Base-by-base conservation (phyloP, 345 rosid genomes). In the Eucalyptus pumila region DNA sequence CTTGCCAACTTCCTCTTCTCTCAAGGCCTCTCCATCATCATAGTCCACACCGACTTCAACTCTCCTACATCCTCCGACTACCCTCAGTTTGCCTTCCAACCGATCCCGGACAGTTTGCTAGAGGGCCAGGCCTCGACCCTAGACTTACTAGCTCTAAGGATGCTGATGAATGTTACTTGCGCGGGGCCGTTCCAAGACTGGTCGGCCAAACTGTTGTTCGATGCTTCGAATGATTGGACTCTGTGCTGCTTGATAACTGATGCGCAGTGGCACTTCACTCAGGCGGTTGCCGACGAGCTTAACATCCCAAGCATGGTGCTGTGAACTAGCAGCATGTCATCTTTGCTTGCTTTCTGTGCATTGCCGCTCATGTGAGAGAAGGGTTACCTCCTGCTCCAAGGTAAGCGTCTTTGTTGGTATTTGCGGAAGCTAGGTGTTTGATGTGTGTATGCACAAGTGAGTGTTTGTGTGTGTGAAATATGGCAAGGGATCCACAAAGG, bases 1-100 rank as follows among this genome's bases (percentile, higher is more conserved):
- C 95, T 95, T 11, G 94, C 94, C 16, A 91, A 69, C 89, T 93
- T 94, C 89, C 91, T 95, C 69, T 92, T 93, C 89, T 56, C 89
- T 80, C 92, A 87, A 91, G 96, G 95, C 87, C 93, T 95, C 90
- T 94, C 95, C 89, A 90, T 95, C 62, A 88, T 92, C 86, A 87
- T 94, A 40, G 86, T 94, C 89, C 96, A 95, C 87, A 91, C 94
- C 49, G 87, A 83, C 30, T 94, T 91, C 90, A 96, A 95, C 93
- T 94, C 87, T 72, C 95, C 94, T 1, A 89, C 90, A 69, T 76
- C 95, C 86, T 91, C 94, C n/a, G 89, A 86, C 85, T 87, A 92
- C 88, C 93, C 96, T 86, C 92, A 90, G 89, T 93, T 95, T 90
- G 49, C 88, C 54, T 94, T 96, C 86, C 88, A 52, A 50, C 69